Percentiles rank a stretch among this genome's conserved stretches.
Evolutionary conservation across 257 asterid species (phyloP).

Genomic region (Jacaranda copaia): DNA sequence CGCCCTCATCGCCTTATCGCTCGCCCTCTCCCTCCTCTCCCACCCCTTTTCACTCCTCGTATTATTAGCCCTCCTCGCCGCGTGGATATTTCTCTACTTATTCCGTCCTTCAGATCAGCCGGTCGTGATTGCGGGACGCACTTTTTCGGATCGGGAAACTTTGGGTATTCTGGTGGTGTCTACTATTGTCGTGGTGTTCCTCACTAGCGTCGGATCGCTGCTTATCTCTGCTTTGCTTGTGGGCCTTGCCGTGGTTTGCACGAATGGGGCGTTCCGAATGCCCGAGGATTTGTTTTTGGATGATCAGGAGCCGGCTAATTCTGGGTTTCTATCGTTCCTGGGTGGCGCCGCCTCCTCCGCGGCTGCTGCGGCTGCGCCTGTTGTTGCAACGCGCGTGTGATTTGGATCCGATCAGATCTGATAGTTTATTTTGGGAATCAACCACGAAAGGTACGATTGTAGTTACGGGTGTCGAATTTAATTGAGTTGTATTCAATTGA

Average conservation of each 20-base stretch:
- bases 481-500: constrained; percentile 3
- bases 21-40: constrained; percentile 79
- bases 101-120: constrained; percentile 86
- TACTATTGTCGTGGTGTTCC: constrained; percentile 74
- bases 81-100: constrained; percentile 74
- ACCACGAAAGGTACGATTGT: constrained; percentile 32
- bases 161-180: constrained; percentile 67
- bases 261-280: constrained; percentile 80
- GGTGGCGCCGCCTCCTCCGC: constrained; percentile 84
- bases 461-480: constrained; percentile 10
- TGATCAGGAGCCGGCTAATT: constrained; percentile 72
- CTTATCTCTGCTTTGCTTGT: constrained; percentile 79
- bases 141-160: constrained; percentile 75
- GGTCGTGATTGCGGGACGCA: constrained; percentile 68
- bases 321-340: constrained; percentile 77
- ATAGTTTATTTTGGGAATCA: constrained; percentile 3
- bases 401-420: constrained; percentile 41
- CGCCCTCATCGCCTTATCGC: constrained; percentile 66
- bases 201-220: constrained; percentile 82
- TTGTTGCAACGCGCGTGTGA: constrained; percentile 67
- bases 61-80: constrained; percentile 64
- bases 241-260: constrained; percentile 70
- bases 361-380: constrained; percentile 73
- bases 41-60: constrained; percentile 83
- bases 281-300: constrained; percentile 91